Evolutionary conservation across 768 basidiomycete genomes (phyloP).

Genomic region (Crucibulum laeve): DNA sequence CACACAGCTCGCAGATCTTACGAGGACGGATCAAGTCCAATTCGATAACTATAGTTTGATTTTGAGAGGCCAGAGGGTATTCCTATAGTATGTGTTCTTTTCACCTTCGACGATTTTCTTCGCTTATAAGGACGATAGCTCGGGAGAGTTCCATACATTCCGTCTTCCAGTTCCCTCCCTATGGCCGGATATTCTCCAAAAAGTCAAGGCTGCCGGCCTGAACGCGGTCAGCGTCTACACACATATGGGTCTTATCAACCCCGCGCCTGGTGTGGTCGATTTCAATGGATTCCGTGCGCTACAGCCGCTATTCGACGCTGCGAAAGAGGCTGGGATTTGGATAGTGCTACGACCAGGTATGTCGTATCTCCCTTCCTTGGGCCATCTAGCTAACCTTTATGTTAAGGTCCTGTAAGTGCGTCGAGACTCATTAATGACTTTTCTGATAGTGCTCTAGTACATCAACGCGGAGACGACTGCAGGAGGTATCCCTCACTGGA

Average conservation of each 20-base stretch:
- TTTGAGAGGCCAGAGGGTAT: slow-evolving; percentile 64
- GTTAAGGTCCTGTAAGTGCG: slow-evolving; percentile 33
- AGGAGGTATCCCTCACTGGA: slow-evolving; percentile 70
- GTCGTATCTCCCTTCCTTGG: slow-evolving; percentile 6
- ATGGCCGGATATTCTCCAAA: slow-evolving; percentile 82
- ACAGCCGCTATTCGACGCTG: slow-evolving; percentile 70
- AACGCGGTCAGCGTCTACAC: slow-evolving; percentile 77
- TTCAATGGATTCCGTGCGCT: slow-evolving; percentile 68
- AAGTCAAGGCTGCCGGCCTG: slow-evolving; percentile 75
- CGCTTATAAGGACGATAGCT: slow-evolving; percentile 36
- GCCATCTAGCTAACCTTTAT: slow-evolving; percentile 6
- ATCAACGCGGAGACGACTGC: slow-evolving; percentile 83
- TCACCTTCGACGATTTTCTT: not conserved
- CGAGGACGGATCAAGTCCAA: slow-evolving; percentile 32
- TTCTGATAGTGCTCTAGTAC: slow-evolving; percentile 24
- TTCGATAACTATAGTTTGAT: slow-evolving; percentile 73
- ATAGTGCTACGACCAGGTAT: slow-evolving; percentile 74
- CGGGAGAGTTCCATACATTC: slow-evolving; percentile 84
- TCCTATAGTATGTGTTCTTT: slow-evolving; percentile 55
- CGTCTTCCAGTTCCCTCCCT: slow-evolving; percentile 74
- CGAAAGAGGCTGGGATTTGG: slow-evolving; percentile 70
- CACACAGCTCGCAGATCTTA: slow-evolving; percentile 4
- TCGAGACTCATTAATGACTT: not conserved
- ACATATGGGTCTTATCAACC: slow-evolving; percentile 78
- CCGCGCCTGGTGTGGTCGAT: slow-evolving; percentile 68